Evolutionary conservation across 371 early-diverging fungal species (phyloP).

Genomic region (Smittium mucronatum): DNA sequence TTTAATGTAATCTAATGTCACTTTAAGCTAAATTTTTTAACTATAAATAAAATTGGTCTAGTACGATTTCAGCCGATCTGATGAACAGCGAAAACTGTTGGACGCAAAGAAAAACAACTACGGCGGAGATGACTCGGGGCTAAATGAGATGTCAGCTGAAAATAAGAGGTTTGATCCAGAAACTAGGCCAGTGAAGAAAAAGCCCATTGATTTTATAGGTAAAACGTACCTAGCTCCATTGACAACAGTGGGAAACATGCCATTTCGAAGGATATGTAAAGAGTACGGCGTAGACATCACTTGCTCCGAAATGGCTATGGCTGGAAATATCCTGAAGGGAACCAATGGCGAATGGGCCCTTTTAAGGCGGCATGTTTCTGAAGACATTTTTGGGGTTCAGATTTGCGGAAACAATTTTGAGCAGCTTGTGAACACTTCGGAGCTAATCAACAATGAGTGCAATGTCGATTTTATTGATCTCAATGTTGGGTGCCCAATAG

Average conservation of each 20-base stretch:
- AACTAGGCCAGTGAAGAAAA: constrained; percentile 24
- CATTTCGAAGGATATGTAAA: constrained; percentile 89
- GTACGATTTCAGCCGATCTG: constrained; percentile 17
- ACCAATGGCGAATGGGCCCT: constrained; percentile 78
- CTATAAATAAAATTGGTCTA: too few species aligned
- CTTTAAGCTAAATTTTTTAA: too few species aligned
- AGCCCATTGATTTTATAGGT: constrained; percentile 55
- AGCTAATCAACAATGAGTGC: constrained; percentile 49
- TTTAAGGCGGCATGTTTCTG: constrained; percentile 68
- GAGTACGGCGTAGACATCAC: constrained; percentile 91
- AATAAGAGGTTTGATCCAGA: background rate
- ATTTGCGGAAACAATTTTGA: constrained; percentile 57
- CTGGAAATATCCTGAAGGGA: constrained; percentile 52
- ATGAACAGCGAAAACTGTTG: constrained; percentile 15
- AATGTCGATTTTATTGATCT: constrained; percentile 89
- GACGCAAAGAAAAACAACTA: constrained; percentile 22
- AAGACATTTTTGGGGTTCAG: constrained; percentile 91
- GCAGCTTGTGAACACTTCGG: constrained; percentile 46
- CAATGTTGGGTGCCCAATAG: constrained; percentile 94
- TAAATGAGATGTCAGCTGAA: constrained; percentile 16
- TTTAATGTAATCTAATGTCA: background rate
- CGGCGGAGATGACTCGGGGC: constrained; percentile 19
- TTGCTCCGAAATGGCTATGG: constrained; percentile 92
- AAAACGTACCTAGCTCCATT: constrained; percentile 92
- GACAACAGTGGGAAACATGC: constrained; percentile 95